Evolutionary conservation across 306 rosid species (phyloP).

Genomic region (Chamaecrista fasciculata): DNA sequence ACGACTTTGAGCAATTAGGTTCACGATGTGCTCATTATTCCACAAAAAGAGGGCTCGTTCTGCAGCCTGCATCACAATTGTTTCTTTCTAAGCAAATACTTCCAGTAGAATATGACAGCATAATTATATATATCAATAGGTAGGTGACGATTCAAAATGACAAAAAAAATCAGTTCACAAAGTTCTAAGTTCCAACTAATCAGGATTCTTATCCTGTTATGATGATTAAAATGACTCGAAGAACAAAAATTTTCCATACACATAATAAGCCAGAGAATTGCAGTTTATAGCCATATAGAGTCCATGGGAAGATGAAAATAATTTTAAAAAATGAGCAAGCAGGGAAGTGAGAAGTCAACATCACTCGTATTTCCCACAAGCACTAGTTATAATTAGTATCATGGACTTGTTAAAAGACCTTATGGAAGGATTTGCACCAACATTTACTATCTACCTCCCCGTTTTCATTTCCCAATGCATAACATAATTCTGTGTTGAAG

Average conservation of each 20-base stretch:
- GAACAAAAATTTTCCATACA: not conserved
- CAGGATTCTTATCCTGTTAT: conserved; percentile 10
- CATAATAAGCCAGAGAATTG: too few relatives aligned
- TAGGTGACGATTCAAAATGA: not conserved
- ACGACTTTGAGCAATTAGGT: conserved; percentile 90
- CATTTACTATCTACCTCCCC: not conserved
- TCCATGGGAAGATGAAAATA: not conserved
- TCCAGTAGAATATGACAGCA: not conserved
- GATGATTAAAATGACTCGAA: not conserved
- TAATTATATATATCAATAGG: not conserved
- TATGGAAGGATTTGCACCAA: not conserved
- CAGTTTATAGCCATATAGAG: too few relatives aligned
- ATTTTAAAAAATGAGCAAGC: conserved; percentile 1
- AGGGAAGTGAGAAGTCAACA: conserved; percentile 17
- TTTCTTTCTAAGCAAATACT: conserved; percentile 34
- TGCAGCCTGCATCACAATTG: conserved; percentile 68
- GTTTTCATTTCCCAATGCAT: not conserved
- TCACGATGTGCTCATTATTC: conserved; percentile 92
- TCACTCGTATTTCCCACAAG: conserved; percentile 2
- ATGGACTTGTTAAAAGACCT: not conserved
- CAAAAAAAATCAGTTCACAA: not conserved
- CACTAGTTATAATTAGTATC: conserved; percentile 6
- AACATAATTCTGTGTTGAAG: not conserved
- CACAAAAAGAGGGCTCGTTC: conserved; percentile 91
- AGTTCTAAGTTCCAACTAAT: not conserved